Conservation (phyloP, 495 filamentous ascomycete genomes). For the Hypoxylon perforatum region DNA sequence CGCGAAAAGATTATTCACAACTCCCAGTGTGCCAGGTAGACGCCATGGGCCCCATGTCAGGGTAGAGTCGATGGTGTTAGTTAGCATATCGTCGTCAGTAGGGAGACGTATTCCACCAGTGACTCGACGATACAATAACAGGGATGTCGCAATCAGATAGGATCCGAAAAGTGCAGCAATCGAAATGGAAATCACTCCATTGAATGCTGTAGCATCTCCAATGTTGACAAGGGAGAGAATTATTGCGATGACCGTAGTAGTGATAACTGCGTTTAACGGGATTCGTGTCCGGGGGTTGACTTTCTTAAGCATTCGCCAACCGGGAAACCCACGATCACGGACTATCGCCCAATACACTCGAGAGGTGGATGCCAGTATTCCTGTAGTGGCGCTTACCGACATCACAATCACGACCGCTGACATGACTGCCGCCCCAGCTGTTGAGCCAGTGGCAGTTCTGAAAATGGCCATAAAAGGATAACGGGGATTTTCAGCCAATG, state of each 20-base stretch:
- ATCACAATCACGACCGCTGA: no score
- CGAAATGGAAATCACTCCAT: slow-evolving; percentile 58
- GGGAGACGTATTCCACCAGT: slow-evolving; percentile 13
- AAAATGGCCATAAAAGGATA: no score
- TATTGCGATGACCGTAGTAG: slow-evolving; percentile 51
- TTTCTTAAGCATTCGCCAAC: no score
- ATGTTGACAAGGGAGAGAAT: slow-evolving; percentile 63
- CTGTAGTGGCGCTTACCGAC: no score
- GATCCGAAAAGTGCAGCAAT: slow-evolving; percentile 56
- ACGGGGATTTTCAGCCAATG: no score
- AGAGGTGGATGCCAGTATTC: no score
- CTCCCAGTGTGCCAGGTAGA: slow-evolving; percentile 51
- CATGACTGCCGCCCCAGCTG: no score
- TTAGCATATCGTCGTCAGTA: slow-evolving; percentile 17
- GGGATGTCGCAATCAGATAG: slow-evolving; percentile 53
- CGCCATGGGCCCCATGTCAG: slow-evolving; percentile 57
- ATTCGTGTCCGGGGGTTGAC: slow-evolving; percentile 7
- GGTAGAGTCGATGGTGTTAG: slow-evolving; percentile 31
- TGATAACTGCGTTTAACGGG: slow-evolving; percentile 51
- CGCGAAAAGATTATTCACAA: slow-evolving; percentile 53
- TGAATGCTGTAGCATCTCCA: slow-evolving; percentile 60
- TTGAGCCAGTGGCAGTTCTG: no score
- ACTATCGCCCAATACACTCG: no score
- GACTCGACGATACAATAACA: slow-evolving; percentile 54
- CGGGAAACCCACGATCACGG: no score